Evolutionary conservation across 805 yeast species (phyloP), one percentile per base, ranked within the genome.

Genomic region (Metschnikowia vanudenii): DNA sequence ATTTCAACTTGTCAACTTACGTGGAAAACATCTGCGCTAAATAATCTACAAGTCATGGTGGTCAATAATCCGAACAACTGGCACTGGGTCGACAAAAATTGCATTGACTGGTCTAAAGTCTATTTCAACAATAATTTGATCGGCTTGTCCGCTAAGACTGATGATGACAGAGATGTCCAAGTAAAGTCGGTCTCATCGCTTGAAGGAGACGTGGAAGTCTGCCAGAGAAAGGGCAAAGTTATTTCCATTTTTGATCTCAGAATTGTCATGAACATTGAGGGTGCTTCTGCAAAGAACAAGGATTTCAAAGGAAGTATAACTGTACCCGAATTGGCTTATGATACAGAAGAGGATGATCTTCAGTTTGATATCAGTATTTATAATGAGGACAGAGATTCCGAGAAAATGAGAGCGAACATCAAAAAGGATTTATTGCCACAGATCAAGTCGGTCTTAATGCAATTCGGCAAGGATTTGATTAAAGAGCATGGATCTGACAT

Each of bases 31-130:
- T 26, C 28, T 8, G 12, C 12, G 12, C 10, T 26, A 10, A 26
- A 26, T 26, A 26, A 26, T 6, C n/a, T 6, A 26, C 7, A 26
- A 36, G 59, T 44, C 32, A 92, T 92, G 97, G 97, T 88, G 34
- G 91, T 94, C 28, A 85, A 89, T 69, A 94, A 92, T 76, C 98
- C 98, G 33, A 94, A 94, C 68, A 92, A 92, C 72, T 92, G 99
- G 99, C 99, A 94, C 76, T 94, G 98, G 98, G 97, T 91, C 52
- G 97, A 92, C 70, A 92, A 92, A 68, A 94, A 94, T 74, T 94
- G 99, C 71, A 78, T 92, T 47, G 84, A 80, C 46, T 94, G 99
- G 99, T 78, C 97, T 11, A 81, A 81, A 51, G 75, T 78, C 34
- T 92, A 92, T 65, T 88, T 94, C 65, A 66, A 69, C 26, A 77